These are phyloP conservation scores for Acorus gramineus DNA, from an alignment of 106 monocot species.

Conservation along the genomic window DNA sequence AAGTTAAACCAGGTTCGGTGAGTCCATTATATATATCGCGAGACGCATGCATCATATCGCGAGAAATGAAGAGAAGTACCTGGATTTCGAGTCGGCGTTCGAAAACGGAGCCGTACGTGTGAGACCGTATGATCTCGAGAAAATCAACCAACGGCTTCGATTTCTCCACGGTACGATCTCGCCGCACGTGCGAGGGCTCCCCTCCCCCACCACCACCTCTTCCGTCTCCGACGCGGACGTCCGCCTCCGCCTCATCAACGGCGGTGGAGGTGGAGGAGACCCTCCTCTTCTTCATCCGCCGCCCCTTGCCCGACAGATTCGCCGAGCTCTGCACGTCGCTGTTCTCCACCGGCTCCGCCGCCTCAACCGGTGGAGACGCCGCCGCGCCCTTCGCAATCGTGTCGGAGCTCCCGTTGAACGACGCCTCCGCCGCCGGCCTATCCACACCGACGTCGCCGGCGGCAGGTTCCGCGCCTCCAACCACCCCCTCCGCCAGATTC, in stretches of 20 bases:
- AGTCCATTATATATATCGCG: background rate
- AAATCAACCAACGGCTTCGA: conserved; percentile 58
- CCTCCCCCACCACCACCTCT: conserved; percentile 18
- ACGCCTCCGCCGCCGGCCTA: conserved; percentile 28
- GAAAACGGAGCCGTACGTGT: conserved; percentile 55
- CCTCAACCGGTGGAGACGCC: background rate
- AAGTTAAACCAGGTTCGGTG: background rate
- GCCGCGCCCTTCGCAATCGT: conserved; percentile 20
- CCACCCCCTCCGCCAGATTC: background rate
- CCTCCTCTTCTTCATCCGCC: conserved; percentile 9
- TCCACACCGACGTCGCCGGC: background rate
- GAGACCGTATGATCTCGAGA: conserved; percentile 51
- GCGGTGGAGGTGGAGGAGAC: background rate
- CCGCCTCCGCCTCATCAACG: background rate
- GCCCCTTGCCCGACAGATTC: conserved; percentile 40
- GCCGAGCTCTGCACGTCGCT: conserved; percentile 94
- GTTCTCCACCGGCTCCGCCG: conserved; percentile 11
- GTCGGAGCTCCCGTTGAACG: conserved; percentile 63
- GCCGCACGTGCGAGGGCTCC: conserved; percentile 15
- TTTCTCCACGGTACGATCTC: conserved; percentile 9
- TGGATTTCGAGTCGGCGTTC: conserved; percentile 71
- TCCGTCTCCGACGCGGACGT: background rate
- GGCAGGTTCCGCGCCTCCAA: too few species aligned
- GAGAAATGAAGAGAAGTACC: conserved; percentile 35
- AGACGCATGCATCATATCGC: background rate